Evolutionary conservation across 2,329 filamentous ascomycete species (phyloP).

Genomic region (Hirsutella rhossiliensis): DNA sequence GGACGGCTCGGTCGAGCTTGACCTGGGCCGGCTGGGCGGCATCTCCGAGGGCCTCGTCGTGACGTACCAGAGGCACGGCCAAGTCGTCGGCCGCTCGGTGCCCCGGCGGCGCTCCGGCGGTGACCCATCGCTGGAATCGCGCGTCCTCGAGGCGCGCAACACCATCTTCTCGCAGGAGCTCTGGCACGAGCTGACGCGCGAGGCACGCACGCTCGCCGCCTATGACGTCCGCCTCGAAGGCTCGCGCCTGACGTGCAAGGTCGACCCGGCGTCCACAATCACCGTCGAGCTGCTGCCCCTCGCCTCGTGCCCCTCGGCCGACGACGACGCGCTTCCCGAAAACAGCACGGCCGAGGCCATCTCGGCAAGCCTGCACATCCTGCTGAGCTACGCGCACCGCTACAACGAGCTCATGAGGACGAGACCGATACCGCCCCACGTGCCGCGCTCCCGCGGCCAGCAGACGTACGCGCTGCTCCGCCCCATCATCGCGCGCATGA

Average conservation of each 20-base stretch:
- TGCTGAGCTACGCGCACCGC: slow-evolving; percentile 69
- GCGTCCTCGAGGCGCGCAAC: slow-evolving; percentile 64
- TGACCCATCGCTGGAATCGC: slow-evolving; percentile 44
- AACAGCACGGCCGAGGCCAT: slow-evolving; percentile 51
- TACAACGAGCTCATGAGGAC: slow-evolving; percentile 60
- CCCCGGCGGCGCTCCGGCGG: slow-evolving; percentile 40
- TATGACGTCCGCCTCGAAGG: slow-evolving; percentile 57
- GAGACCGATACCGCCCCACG: slow-evolving; percentile 33
- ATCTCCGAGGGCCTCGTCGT: slow-evolving; percentile 54
- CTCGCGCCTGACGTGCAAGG: slow-evolving; percentile 41
- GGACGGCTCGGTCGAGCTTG: slow-evolving; percentile 65
- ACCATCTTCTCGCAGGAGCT: slow-evolving; percentile 76
- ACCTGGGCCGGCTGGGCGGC: slow-evolving; percentile 41
- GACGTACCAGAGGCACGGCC: slow-evolving; percentile 45
- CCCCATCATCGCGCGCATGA: slow-evolving; percentile 36
- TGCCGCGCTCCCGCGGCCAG: slow-evolving; percentile 22
- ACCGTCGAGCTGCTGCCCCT: slow-evolving; percentile 56
- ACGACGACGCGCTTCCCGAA: slow-evolving; percentile 24
- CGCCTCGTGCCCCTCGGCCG: slow-evolving; percentile 22
- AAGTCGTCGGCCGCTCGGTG: slow-evolving; percentile 44
- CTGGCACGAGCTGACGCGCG: slow-evolving; percentile 78
- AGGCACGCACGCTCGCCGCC: slow-evolving; percentile 61
- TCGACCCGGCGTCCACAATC: slow-evolving; percentile 40
- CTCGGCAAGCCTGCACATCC: slow-evolving; percentile 56
- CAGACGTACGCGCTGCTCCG: slow-evolving; percentile 37